Evolutionary conservation across 2,329 filamentous ascomycete genomes (phyloP), one percentile per base, ranked within the genome.

Genomic region (Chrysosporium keratinophilum): DNA sequence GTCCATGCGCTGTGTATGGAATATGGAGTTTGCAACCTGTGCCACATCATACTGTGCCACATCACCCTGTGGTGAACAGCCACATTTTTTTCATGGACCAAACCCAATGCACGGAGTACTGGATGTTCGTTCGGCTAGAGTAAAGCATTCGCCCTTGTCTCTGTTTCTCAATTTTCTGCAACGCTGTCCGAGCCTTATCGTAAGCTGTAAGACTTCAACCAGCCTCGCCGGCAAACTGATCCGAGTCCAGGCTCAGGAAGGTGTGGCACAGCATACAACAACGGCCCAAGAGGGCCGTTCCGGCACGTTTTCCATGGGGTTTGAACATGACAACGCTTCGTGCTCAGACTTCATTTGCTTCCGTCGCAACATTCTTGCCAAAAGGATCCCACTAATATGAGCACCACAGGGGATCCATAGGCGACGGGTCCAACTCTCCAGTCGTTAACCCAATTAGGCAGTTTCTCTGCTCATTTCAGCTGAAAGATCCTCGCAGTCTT

Each of bases 51-150:
- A 3, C 50, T 45, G 50, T 52, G 50, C 50, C 50, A 52, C 41
- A 52, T 52, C 50, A 52, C 46, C 50, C 11, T 52, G 50, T 46
- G 41, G 50, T 12, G 42, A 45, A 28, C 34, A 45, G 41, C 42
- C 50, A 46, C 50, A 52, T 1, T 44, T 46, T 40, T 33, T 4
- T 40, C 17, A 15, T 6, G 23, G 31, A n/a, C 19, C 15, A 43
- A 5, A 5, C 33, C 31, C 11, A 42, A 28, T 45, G 11, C 15
- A 15, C 2, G 7, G 14, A 41, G 4, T 23, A n/a, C 23, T 28
- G 23, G 7, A 28, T 7, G 7, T 7, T 28, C 7, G 3, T 7
- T 28, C 7, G n/a, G n/a, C n/a, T n/a, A n/a, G n/a, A n/a, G n/a
- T n/a, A 7, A 28, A 28, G 23, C 3, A 28, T 28, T 28, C 23